Percentiles rank a stretch among this genome's conserved stretches.
Conservation (phyloP, 164 flowering plant genomes). For the Hamamelis virginiana region DNA sequence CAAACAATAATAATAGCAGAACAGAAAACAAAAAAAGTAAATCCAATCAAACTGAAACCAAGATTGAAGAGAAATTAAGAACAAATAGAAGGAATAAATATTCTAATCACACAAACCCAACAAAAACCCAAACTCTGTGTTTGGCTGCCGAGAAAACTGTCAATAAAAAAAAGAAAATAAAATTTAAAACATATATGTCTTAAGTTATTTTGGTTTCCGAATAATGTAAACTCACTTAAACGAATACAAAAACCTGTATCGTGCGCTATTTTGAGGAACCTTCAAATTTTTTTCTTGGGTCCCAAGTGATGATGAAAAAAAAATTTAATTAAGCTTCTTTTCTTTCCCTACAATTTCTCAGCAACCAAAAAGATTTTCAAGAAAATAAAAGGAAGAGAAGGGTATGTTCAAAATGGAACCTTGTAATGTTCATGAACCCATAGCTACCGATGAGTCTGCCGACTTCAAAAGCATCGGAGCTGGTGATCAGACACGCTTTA, state of each 20-base stretch:
- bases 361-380: conserved; percentile 1
- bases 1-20: no score
- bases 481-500: conserved; percentile 52
- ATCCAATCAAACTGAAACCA: no score
- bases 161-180: not conserved
- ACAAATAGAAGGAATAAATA: not conserved
- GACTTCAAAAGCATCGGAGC: conserved; percentile 70
- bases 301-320: not conserved
- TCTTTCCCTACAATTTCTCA: not conserved
- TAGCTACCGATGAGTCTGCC: conserved; percentile 80
- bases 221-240: no score
- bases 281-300: not conserved
- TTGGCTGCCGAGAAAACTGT: not conserved
- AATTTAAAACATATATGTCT: no score
- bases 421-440: conserved; percentile 88
- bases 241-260: no score
- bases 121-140: not conserved
- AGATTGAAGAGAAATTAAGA: not conserved
- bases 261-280: no score
- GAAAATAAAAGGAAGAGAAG: not conserved
- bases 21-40: no score
- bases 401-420: conserved; percentile 32
- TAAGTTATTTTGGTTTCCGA: no score
- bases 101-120: not conserved
- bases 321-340: not conserved